Base-by-base conservation (phyloP, 1,139 yeast species). In the Scheffersomyces parashehatae region DNA sequence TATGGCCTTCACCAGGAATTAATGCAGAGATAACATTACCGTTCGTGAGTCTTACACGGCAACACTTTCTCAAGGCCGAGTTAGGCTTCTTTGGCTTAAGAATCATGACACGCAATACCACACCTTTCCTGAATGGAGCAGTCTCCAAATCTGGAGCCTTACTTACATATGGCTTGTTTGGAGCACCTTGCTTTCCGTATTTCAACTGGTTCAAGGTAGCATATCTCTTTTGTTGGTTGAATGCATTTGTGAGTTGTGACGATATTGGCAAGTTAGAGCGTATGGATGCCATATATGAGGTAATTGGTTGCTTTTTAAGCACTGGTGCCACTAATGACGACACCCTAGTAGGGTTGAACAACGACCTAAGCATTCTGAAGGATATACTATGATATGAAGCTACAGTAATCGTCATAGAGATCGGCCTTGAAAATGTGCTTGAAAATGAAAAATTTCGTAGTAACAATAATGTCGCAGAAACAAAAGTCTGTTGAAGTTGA, bases 1-100 rank as follows among this genome's bases (percentile, higher is more conserved):
- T 93, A 67, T 95, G 99, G 20, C 99, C 99, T 62, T 93, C 98
- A 45, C 99, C 99, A 10, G 98, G 97, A 47, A 95, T 93, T 64
- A 91, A 90, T 3, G 97, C 97, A 41, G 95, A 85, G 14, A 93
- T 80, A 41, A 88, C 85, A 54, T 84, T 85, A 29, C 99, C 99
- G 59, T 88, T 93, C 14, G 96, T 82, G 49, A 95, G 77, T 66
- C 97, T 80, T 28, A 95, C 99, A 73, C 98, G 85, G 54, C 96
- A 90, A 43, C 96, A 96, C 67, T 95, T 95, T 70, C 99, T 81
- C 68, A 90, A 93, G 13, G 99, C 97, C 38, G 98, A 93, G 70
- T 95, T 95, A 38, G 99, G 99, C 64, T 95, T 95, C 75, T 93
- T 93, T 38, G 99, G 99, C 66, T 93, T 93, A 54, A 91, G 77